Conservation (phyloP, 148 eudicot genomes). For the Persicaria tinctoria region DNA sequence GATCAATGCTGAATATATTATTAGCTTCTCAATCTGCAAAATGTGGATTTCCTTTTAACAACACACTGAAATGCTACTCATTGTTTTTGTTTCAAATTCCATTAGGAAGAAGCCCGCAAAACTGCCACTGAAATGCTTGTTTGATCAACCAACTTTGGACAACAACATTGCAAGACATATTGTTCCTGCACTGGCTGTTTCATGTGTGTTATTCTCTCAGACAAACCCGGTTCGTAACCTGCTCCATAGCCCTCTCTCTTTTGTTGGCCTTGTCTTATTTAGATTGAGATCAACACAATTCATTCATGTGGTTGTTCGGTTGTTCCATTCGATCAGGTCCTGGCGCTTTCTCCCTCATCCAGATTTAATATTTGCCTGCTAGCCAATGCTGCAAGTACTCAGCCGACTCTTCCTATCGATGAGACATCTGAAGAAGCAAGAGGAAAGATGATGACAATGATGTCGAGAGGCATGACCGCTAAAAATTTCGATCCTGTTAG, state of each 20-base stretch:
- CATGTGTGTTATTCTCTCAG: conserved; percentile 56
- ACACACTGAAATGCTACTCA: not conserved
- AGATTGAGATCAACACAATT: too few relatives aligned
- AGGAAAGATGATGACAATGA: conserved; percentile 44
- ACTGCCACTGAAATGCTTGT: conserved; percentile 31
- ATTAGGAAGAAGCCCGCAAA: conserved; percentile 32
- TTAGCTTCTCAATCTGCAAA: not conserved
- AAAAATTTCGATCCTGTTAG: conserved; percentile 75
- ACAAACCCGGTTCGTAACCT: conserved; percentile 49
- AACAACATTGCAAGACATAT: conserved; percentile 39
- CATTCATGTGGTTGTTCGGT: not conserved
- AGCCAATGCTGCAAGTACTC: conserved; percentile 38
- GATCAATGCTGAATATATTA: not conserved
- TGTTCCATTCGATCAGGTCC: conserved; percentile 32
- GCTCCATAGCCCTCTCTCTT: conserved; percentile 10
- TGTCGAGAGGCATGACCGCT: conserved; percentile 79
- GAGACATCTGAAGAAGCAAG: conserved; percentile 31
- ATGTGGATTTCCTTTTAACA: not conserved
- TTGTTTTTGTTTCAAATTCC: not conserved
- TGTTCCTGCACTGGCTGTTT: conserved; percentile 66
- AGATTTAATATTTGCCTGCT: conserved; percentile 40
- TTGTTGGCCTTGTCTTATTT: not conserved
- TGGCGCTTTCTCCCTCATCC: conserved; percentile 40
- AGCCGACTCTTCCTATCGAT: conserved; percentile 50
- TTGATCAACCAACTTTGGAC: conserved; percentile 27